phyloP scores from a whole-genome alignment of 2,329 filamentous ascomycete genomes.

The Alternaria dauci region DNA sequence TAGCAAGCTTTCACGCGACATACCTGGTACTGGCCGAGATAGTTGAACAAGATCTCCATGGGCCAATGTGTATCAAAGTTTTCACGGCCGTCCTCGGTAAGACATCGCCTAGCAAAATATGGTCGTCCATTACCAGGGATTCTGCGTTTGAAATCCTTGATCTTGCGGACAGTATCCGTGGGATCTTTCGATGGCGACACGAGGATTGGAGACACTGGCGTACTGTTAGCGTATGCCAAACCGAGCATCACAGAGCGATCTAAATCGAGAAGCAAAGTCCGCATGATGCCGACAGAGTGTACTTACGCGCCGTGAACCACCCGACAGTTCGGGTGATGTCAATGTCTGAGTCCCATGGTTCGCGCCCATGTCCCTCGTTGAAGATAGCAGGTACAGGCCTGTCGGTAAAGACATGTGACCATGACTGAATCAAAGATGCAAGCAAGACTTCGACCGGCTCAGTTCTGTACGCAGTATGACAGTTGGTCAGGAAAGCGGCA shows the following conservation, averaged over 20 bases:
- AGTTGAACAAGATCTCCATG: slow-evolving; percentile 68
- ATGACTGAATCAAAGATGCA: slow-evolving; percentile 65
- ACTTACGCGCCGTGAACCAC: slow-evolving; percentile 65
- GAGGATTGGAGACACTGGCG: slow-evolving; percentile 53
- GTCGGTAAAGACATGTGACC: slow-evolving; percentile 63
- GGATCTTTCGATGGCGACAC: slow-evolving; percentile 44
- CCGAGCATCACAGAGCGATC: not conserved
- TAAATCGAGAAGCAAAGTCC: not conserved
- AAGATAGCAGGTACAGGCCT: slow-evolving; percentile 61
- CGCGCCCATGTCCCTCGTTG: slow-evolving; percentile 50
- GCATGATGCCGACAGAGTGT: not conserved
- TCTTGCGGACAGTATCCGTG: slow-evolving; percentile 60
- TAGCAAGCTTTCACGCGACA: slow-evolving; percentile 13
- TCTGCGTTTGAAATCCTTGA: slow-evolving; percentile 61
- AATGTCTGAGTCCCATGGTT: slow-evolving; percentile 54
- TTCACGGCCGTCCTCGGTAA: slow-evolving; percentile 41
- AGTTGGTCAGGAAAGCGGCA: slow-evolving; percentile 37
- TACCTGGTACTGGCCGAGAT: slow-evolving; percentile 61
- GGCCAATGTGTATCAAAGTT: slow-evolving; percentile 51
- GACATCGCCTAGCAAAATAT: slow-evolving; percentile 55
- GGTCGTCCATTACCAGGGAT: slow-evolving; percentile 50
- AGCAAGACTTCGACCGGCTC: slow-evolving; percentile 65
- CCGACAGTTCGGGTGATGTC: slow-evolving; percentile 67
- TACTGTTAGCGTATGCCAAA: not conserved
- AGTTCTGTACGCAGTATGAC: slow-evolving; percentile 59